phyloP scores from a whole-genome alignment of 371 early-diverging fungal species.

The Rhizomucor pusillus region DNA sequence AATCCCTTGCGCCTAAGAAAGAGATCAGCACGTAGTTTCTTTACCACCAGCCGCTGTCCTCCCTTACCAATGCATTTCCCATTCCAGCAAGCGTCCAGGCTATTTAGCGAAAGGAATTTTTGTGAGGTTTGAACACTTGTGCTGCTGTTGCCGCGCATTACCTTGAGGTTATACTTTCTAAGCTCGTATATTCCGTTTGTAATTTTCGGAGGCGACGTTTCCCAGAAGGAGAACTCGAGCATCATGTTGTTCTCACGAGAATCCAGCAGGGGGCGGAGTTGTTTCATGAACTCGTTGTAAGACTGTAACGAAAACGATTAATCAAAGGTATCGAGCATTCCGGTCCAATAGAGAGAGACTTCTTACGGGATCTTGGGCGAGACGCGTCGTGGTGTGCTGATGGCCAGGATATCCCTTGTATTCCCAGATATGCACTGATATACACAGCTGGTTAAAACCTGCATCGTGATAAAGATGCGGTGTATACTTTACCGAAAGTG shows the following conservation, averaged over 20 bases:
- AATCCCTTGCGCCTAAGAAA: constrained; percentile 69
- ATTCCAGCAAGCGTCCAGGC: constrained; percentile 89
- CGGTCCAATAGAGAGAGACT: not conserved
- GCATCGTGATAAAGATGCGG: not conserved
- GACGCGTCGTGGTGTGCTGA: constrained; percentile 48
- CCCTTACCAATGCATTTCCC: constrained; percentile 86
- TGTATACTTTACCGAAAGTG: constrained; percentile 63
- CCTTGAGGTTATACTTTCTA: constrained; percentile 81
- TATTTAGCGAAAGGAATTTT: constrained; percentile 17
- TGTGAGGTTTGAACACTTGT: constrained; percentile 1
- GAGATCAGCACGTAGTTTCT: not conserved
- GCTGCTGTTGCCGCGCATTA: no score
- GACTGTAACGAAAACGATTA: constrained; percentile 11
- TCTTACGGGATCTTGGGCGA: constrained; percentile 60
- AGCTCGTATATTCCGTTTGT: constrained; percentile 88
- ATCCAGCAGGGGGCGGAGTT: constrained; percentile 66
- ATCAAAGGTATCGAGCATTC: not conserved
- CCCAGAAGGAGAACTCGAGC: constrained; percentile 93
- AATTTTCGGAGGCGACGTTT: constrained; percentile 70
- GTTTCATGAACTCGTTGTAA: constrained; percentile 52
- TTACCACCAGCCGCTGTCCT: no score
- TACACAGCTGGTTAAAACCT: not conserved
- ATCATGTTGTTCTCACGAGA: constrained; percentile 82
- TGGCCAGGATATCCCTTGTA: constrained; percentile 88
- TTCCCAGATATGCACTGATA: constrained; percentile 87